Conservation (phyloP, 208 protist species). For the Trypanosoma boissoni region DNA sequence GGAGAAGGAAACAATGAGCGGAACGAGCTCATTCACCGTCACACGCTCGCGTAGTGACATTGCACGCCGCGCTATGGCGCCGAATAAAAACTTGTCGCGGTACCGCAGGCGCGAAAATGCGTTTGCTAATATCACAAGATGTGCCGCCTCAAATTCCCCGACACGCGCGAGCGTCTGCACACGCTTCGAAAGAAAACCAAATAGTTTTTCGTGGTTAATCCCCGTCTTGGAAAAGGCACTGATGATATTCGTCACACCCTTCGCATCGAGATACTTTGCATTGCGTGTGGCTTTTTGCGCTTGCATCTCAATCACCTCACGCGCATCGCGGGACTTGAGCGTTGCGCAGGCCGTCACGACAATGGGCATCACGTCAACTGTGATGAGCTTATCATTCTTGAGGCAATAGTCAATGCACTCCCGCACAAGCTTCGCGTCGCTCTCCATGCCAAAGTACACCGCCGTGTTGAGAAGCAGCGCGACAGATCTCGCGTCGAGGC, state of each 20-base stretch:
- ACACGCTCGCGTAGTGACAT: conserved; percentile 89
- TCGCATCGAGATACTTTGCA: conserved; percentile 84
- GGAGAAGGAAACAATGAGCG: conserved; percentile 82
- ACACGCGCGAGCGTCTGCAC: conserved; percentile 86
- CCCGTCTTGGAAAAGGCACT: conserved; percentile 87
- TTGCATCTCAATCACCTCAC: conserved; percentile 91
- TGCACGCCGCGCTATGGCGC: conserved; percentile 76
- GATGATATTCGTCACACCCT: conserved; percentile 83
- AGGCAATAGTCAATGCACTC: conserved; percentile 91
- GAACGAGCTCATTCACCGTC: conserved; percentile 87
- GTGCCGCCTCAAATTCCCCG: conserved; percentile 86
- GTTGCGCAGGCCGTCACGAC: conserved; percentile 89
- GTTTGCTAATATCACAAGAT: conserved; percentile 85
- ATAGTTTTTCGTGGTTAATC: conserved; percentile 86
- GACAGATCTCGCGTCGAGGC: conserved; percentile 82
- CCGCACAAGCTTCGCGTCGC: conserved; percentile 85
- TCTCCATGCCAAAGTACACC: conserved; percentile 93
- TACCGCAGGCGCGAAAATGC: conserved; percentile 79
- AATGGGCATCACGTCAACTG: conserved; percentile 77
- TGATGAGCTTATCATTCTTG: conserved; percentile 88
- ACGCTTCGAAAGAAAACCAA: conserved; percentile 69
- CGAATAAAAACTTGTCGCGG: conserved; percentile 78
- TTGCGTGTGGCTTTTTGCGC: conserved; percentile 83
- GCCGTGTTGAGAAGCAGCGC: conserved; percentile 87
- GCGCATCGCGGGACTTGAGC: conserved; percentile 87